Evolutionary conservation across 768 basidiomycete species (phyloP).

Genomic region (Boletus insuetus): DNA sequence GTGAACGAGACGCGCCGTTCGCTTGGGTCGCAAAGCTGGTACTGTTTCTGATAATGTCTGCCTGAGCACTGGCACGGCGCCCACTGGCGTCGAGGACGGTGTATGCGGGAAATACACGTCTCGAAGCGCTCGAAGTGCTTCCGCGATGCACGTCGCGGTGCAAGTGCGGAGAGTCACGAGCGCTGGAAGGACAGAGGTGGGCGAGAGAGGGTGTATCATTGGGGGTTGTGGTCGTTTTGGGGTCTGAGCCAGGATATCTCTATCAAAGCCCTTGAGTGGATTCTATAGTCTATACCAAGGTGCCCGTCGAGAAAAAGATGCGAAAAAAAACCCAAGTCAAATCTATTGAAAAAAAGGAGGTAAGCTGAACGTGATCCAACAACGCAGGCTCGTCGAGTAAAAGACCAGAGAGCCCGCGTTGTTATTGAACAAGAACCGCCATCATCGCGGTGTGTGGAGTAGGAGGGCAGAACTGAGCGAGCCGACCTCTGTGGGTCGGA

Average conservation of each 20-base stretch:
- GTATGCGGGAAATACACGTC: constrained; percentile 50
- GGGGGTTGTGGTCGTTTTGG: not conserved
- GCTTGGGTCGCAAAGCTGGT: constrained; percentile 27
- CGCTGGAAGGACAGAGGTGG: constrained; percentile 55
- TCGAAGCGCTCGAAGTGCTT: constrained; percentile 44
- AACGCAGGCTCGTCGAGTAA: constrained; percentile 20
- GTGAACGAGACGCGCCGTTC: constrained; percentile 27
- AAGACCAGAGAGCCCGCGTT: constrained; percentile 39
- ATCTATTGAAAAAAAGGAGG: not conserved
- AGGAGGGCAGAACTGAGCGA: constrained; percentile 1
- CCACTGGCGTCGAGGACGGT: constrained; percentile 3
- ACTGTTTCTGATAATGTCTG: constrained; percentile 11
- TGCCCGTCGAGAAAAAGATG: not conserved
- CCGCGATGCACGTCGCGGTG: constrained; percentile 36
- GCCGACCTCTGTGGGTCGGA: constrained; percentile 9
- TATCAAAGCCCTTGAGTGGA: constrained; percentile 6
- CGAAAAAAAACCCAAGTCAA: not conserved
- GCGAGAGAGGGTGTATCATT: constrained; percentile 30
- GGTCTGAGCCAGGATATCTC: not conserved
- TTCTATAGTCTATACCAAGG: constrained; percentile 16
- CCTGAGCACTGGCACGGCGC: constrained; percentile 20
- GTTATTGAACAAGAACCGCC: constrained; percentile 53
- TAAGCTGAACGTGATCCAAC: not conserved
- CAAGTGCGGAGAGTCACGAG: constrained; percentile 42
- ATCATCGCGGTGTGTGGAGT: constrained; percentile 37